Conservation (phyloP, 345 rosid genomes). For the Brassica incana region DNA sequence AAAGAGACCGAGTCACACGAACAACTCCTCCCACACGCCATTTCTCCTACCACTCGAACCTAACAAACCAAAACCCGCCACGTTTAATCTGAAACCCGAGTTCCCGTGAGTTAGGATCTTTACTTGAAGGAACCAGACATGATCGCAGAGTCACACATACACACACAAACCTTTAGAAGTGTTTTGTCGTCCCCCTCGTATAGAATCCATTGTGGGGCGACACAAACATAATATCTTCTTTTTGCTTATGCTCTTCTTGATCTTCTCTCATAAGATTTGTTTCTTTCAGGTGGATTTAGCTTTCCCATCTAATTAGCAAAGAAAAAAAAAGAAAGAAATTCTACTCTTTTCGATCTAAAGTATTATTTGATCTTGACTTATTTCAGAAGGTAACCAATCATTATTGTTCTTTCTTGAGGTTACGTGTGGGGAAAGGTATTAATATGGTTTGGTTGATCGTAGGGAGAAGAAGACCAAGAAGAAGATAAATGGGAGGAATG, state of each 20-base stretch:
- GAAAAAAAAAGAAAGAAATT: constrained; percentile 3
- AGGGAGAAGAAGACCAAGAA: background rate
- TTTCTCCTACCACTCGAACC: constrained; percentile 33
- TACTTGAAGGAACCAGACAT: constrained; percentile 39
- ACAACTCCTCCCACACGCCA: constrained; percentile 22
- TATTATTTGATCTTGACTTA: background rate
- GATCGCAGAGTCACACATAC: constrained; percentile 21
- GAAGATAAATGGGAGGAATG: constrained; percentile 39
- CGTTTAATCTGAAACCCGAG: constrained; percentile 29
- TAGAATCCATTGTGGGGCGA: constrained; percentile 40
- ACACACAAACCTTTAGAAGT: background rate
- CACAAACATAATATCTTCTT: constrained; percentile 29
- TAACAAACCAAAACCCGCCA: constrained; percentile 33
- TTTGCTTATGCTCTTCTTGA: constrained; percentile 19
- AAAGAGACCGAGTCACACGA: constrained; percentile 40
- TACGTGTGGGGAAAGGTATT: constrained; percentile 18
- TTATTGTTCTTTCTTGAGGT: background rate
- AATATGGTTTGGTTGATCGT: constrained; percentile 7
- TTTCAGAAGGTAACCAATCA: constrained; percentile 13
- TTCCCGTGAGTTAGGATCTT: constrained; percentile 40
- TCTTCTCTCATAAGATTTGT: constrained; percentile 1
- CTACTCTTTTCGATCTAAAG: constrained; percentile 4
- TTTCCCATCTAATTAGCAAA: background rate
- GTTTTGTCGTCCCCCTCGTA: constrained; percentile 41
- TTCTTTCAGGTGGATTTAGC: constrained; percentile 8